These are phyloP conservation scores for Backusella mclennaniae DNA, from an alignment of 192 early-diverging fungal genomes.

Conservation along the genomic window DNA sequence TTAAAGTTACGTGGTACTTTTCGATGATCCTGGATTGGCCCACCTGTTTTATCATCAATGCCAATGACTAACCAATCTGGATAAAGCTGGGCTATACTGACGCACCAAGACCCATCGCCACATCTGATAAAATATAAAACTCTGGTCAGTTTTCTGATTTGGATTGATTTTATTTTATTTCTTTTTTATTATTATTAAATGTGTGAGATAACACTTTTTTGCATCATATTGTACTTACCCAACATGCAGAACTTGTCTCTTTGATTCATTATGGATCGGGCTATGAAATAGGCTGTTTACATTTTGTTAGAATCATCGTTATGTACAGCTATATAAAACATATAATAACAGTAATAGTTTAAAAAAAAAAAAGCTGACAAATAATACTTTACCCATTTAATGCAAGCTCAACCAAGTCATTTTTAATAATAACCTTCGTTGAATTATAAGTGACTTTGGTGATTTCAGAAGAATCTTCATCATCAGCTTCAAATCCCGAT, in stretches of 20 bases:
- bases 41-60: slow-evolving; percentile 18
- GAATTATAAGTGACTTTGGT: not conserved
- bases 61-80: slow-evolving; percentile 17
- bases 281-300: slow-evolving; percentile 13
- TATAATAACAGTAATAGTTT: not conserved
- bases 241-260: slow-evolving; percentile 22
- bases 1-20: slow-evolving; percentile 17
- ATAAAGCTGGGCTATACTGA: not conserved
- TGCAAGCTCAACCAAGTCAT: slow-evolving; percentile 16
- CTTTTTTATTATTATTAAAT: not conserved
- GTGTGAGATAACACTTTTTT: not conserved
- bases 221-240: slow-evolving; percentile 11
- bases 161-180: not conserved
- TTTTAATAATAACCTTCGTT: not conserved
- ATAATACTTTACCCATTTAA: slow-evolving; percentile 18
- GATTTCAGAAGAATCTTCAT: not conserved
- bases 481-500: not conserved
- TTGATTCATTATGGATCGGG: slow-evolving; percentile 1
- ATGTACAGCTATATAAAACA: not conserved
- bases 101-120: slow-evolving; percentile 24
- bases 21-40: not conserved
- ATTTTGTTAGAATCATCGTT: slow-evolving; percentile 14
- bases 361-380: not conserved
- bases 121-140: slow-evolving; percentile 7
- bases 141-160: not conserved